A percentile compares a stretch with the other conserved stretches of the same genome.
phyloP scores from a whole-genome alignment of 805 yeast genomes.

The Kodamaea hsintzibuensis region DNA sequence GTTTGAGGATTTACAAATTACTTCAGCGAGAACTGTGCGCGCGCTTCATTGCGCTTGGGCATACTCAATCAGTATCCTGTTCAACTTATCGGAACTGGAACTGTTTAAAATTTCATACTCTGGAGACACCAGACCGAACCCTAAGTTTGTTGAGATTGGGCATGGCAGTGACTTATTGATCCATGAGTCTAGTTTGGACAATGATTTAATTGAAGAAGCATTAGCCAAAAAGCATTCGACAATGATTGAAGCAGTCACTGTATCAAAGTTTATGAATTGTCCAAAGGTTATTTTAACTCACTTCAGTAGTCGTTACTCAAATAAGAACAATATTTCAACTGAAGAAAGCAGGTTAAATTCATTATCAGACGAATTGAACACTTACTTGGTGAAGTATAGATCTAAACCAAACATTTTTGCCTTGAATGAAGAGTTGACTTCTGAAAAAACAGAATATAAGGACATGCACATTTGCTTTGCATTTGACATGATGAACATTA shows the following conservation, averaged over 20 bases:
- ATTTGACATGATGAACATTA: conserved; percentile 38
- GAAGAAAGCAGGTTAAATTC: conserved; percentile 22
- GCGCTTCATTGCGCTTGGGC: conserved; percentile 88
- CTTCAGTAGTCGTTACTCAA: conserved; percentile 81
- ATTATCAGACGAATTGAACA: conserved; percentile 24
- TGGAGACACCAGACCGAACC: conserved; percentile 91
- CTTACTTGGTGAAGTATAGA: conserved; percentile 28
- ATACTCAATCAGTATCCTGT: conserved; percentile 57
- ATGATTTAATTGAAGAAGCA: conserved; percentile 77
- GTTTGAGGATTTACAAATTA: conserved; percentile 44
- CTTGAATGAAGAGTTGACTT: conserved; percentile 6
- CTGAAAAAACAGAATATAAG: conserved; percentile 18
- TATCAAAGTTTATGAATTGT: conserved; percentile 72
- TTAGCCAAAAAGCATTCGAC: conserved; percentile 82
- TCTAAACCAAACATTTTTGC: conserved; percentile 28
- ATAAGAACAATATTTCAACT: conserved; percentile 31
- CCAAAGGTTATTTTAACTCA: conserved; percentile 78
- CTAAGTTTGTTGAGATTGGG: conserved; percentile 67
- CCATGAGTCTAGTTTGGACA: conserved; percentile 93
- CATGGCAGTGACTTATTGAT: conserved; percentile 67
- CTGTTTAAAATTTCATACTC: conserved; percentile 79
- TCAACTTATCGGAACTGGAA: conserved; percentile 43
- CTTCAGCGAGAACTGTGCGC: conserved; percentile 56
- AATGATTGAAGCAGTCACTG: conserved; percentile 76
- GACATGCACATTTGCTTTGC: conserved; percentile 43